Base-by-base conservation (phyloP, 2,329 filamentous ascomycete species). In the Truncatella angustata region DNA sequence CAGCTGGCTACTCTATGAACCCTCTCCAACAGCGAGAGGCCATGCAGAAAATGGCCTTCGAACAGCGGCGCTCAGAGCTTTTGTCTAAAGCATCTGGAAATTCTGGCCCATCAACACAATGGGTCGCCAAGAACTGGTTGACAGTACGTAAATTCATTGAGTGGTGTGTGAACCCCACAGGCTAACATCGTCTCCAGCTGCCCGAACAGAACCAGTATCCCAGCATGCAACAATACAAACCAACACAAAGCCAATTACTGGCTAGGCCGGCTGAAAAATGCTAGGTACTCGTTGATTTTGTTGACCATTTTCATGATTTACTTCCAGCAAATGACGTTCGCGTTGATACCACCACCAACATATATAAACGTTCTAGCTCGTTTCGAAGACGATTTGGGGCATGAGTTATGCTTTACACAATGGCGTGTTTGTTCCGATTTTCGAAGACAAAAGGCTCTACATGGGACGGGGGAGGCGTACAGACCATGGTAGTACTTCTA, bases 21-120 rank as follows among this genome's bases (percentile, higher is more conserved):
- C 74, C 76, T n/a, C 65, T 76, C 10, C 72, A 78, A 58, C 74
- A 79, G 55, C 68, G 72, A 28, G 76, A 78, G 58, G 72, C 70
- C 5, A 72, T 77, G 70, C 73, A 76, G 54, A 73, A 72, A 55
- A 70, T 76, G 57, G 67, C 69, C 18, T 66, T 73, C 35, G 74
- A 80, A 50, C 61, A 70, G 43, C 67, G 74, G 50, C 70, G 73
- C 44, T 70, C 70, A 7, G 72, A 73, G 37, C 62, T 78, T 28
- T 57, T 79, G 5, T 66, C 61, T 40, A 73, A 72, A 52, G 71
- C 71, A 3, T 66, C 69, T 6, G 70, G 70, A 7, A 62, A 66
- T 7, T 66, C 68, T 12, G 68, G 66, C 1, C 65, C 70, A 52
- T 63, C 66, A 10, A 66, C 70, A 23, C 65, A 72, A 54, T 69